A percentile compares a stretch with the other conserved stretches of the same genome.
phyloP scores from a whole-genome alignment of 78 protist genomes.

The Monosiga brevicollis region DNA sequence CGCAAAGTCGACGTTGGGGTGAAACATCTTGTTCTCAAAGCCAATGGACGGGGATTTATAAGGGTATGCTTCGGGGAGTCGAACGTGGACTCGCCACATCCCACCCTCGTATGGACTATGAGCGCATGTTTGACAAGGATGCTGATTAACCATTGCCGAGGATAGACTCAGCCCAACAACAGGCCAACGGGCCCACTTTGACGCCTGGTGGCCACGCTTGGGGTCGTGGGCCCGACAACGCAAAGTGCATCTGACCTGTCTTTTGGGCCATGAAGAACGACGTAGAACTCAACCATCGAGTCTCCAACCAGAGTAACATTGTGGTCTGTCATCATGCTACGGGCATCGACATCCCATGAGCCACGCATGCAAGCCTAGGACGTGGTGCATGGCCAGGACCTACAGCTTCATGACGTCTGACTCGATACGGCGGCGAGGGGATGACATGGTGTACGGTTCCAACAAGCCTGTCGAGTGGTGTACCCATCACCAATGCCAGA shows the following conservation, averaged over 20 bases:
- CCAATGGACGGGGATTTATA: slow-evolving; percentile 93
- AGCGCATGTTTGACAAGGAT: background rate
- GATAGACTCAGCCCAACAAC: background rate
- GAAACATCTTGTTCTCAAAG: slow-evolving; percentile 80
- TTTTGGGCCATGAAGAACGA: slow-evolving; percentile 67
- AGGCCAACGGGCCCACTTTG: background rate
- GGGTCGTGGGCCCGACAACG: no score
- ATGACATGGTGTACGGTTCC: no score
- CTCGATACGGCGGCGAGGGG: slow-evolving; percentile 54
- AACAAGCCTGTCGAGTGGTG: no score
- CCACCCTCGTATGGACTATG: slow-evolving; percentile 79
- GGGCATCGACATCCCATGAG: background rate
- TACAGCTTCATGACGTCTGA: slow-evolving; percentile 76
- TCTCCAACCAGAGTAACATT: slow-evolving; percentile 41
- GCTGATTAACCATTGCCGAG: background rate
- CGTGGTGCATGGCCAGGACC: background rate
- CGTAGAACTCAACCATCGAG: slow-evolving; percentile 35
- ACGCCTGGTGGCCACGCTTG: no score
- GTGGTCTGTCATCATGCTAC: slow-evolving; percentile 62
- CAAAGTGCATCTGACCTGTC: no score
- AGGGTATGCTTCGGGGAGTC: slow-evolving; percentile 86
- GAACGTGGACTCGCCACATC: slow-evolving; percentile 80
- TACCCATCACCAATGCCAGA: no score
- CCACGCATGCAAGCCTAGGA: background rate
- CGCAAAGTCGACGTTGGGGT: slow-evolving; percentile 92